Base-by-base conservation (phyloP, 306 rosid species). In the Mucuna pruriens region DNA sequence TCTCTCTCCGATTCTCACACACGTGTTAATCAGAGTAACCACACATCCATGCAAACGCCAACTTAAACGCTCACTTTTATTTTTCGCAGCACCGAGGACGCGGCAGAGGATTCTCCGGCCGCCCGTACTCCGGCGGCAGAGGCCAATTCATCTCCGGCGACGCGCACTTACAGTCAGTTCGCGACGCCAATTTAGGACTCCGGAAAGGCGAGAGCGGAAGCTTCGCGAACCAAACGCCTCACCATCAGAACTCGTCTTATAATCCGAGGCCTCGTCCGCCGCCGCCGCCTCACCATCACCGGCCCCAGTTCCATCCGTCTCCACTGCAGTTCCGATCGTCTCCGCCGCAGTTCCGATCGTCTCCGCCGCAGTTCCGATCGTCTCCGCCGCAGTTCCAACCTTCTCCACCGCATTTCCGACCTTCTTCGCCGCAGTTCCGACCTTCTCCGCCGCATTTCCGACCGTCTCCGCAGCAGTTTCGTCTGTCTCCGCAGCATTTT, bases 81-180 rank as follows among this genome's bases (percentile, higher is more conserved):
- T 48, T 69, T 80, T 79, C 29, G 58, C 87, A 95, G 99, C 79
- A 52, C 82, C 88, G 96, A 38, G 91, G 93, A 52, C 90, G 88
- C 16, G 84, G 89, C 12, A 78, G 97, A 75, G 88, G 87, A 76
- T 90, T 71, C 84, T 87, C 86, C 45, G 78, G 87, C 52, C 88
- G 92, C n/a, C 67, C 86, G 0, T 75, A 85, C 55, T 48, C 82
- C 48, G 75, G 80, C 13, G 91, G 87, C 0, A 84, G 91, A 71
- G 86, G 77, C 36, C 80, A 78, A 17, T 83, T 82, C 45, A 89
- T 89, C 51, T 79, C 87, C 31, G 94, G 92, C 8, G 95, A 91
- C 29, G 86, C 86, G 0, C 95, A 87, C 78, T 79, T 87, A 60
- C 89, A 17, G 71, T 77, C 98, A 0, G 93, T 89, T 31, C 87